Percentiles rank a stretch among this genome's conserved stretches.
Conservation (phyloP, 1,284 basidiomycete genomes). For the Lentinula novae-zelandiae region DNA sequence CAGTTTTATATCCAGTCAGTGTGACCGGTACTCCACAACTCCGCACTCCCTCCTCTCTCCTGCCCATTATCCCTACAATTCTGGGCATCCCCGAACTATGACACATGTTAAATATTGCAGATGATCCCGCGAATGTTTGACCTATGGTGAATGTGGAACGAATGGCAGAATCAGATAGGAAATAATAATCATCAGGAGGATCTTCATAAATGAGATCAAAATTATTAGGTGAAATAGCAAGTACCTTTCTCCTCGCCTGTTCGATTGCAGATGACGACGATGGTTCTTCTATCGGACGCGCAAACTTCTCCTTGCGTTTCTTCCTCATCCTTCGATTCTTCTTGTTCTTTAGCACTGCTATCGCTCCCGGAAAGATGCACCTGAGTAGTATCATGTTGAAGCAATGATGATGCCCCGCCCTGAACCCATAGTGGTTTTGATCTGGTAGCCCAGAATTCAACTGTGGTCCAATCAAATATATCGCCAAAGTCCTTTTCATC, state of each 20-base stretch:
- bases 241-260: conserved; percentile 47
- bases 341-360: background rate
- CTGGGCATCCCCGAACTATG: background rate
- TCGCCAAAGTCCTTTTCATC: conserved; percentile 20
- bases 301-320: background rate
- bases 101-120: background rate
- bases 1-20: no score
- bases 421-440: conserved; percentile 59
- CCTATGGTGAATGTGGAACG: background rate
- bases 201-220: background rate
- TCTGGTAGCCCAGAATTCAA: conserved; percentile 66
- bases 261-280: conserved; percentile 47
- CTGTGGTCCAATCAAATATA: conserved; percentile 43
- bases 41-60: background rate
- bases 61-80: background rate
- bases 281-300: background rate
- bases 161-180: no score
- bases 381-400: background rate
- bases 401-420: background rate
- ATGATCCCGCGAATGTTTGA: background rate
- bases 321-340: background rate
- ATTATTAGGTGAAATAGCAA: background rate
- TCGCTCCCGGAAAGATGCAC: no score
- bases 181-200: background rate
- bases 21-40: background rate